Percentiles rank a stretch among this genome's conserved stretches.
Conservation (phyloP, 768 basidiomycete genomes). For the Ramaria rubella region DNA sequence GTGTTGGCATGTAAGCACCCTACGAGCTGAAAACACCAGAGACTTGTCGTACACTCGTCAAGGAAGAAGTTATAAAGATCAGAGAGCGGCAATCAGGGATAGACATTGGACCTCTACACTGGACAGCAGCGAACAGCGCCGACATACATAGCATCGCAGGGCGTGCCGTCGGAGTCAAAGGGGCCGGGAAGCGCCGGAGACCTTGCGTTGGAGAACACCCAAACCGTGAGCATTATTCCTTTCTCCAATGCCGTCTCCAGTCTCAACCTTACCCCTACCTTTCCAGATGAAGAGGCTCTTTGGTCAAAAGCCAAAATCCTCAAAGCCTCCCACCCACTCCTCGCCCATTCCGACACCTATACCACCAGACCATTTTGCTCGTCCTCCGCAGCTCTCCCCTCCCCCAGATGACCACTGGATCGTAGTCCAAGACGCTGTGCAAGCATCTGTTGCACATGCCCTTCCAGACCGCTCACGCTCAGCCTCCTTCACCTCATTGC, state of each 20-base stretch:
- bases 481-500: constrained; percentile 4
- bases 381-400: neutral
- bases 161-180: too few species aligned
- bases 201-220: neutral
- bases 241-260: neutral
- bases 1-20: too few species aligned
- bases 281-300: constrained; percentile 9
- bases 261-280: too few species aligned
- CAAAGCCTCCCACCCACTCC: constrained; percentile 1
- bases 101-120: too few species aligned
- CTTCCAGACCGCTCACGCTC: constrained; percentile 1
- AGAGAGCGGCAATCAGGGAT: too few species aligned
- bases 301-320: constrained; percentile 4
- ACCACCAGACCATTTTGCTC: constrained; percentile 6
- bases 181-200: too few species aligned
- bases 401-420: constrained; percentile 4
- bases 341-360: constrained; percentile 8
- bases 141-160: too few species aligned
- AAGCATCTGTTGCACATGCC: neutral
- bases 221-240: neutral
- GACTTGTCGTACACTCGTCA: too few species aligned
- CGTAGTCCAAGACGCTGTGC: neutral
- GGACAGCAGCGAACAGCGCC: too few species aligned
- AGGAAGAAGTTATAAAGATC: too few species aligned
- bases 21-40: too few species aligned